phyloP scores from a whole-genome alignment of 495 filamentous ascomycete genomes.

The Podospora appendiculata region DNA sequence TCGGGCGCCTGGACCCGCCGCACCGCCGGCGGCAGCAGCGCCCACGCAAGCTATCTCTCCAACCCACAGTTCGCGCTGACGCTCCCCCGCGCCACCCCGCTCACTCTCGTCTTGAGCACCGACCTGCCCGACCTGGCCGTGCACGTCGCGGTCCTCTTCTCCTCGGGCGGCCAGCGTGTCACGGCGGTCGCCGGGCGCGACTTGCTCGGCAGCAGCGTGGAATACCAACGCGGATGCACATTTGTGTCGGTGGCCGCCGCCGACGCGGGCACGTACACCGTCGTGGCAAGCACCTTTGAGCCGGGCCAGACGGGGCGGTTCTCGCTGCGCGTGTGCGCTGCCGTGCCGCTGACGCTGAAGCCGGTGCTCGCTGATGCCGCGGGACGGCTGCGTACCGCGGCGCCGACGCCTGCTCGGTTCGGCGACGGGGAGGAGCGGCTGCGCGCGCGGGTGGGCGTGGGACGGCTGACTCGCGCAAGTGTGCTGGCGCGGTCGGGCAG shows the following conservation, averaged over 20 bases:
- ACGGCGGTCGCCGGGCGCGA: slow-evolving; percentile 61
- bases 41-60: slow-evolving; percentile 60
- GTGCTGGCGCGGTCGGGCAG: slow-evolving; percentile 28
- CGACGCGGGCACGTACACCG: slow-evolving; percentile 67
- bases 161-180: slow-evolving; percentile 56
- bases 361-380: slow-evolving; percentile 59
- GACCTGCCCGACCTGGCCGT: slow-evolving; percentile 52
- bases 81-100: slow-evolving; percentile 44
- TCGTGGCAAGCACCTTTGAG: slow-evolving; percentile 85
- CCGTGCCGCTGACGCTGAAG: slow-evolving; percentile 39
- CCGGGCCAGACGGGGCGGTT: slow-evolving; percentile 68
- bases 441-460: slow-evolving; percentile 41
- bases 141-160: slow-evolving; percentile 78
- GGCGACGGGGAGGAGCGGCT: slow-evolving; percentile 43
- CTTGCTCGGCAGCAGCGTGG: slow-evolving; percentile 70
- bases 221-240: slow-evolving; percentile 75
- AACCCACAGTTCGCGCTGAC: slow-evolving; percentile 81
- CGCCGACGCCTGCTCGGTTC: slow-evolving; percentile 40
- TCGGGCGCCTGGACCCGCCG: slow-evolving; percentile 62
- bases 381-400: slow-evolving; percentile 51
- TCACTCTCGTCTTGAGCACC: slow-evolving; percentile 68
- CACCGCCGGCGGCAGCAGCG: slow-evolving; percentile 78
- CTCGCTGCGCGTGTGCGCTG: slow-evolving; percentile 62
- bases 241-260: slow-evolving; percentile 52
- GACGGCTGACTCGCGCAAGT: slow-evolving; percentile 51